Evolutionary conservation across 805 yeast species (phyloP).

Genomic region (Naumovozyma baii): DNA sequence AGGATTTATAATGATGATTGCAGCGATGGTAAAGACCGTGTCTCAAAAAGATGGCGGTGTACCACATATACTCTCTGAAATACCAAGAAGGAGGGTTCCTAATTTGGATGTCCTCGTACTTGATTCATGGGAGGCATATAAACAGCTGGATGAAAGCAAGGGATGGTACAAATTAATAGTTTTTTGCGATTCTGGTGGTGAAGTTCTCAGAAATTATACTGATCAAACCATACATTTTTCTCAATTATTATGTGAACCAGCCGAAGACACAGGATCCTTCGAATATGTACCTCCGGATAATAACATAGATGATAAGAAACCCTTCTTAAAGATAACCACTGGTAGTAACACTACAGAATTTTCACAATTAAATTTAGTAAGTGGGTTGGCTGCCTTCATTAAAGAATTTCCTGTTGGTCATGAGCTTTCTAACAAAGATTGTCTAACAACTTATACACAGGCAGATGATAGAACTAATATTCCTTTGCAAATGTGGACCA

Average conservation of each 20-base stretch:
- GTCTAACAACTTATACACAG: slow-evolving; percentile 9
- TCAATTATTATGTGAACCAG: slow-evolving; percentile 15
- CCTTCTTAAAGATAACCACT: slow-evolving; percentile 21
- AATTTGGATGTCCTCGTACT: slow-evolving; percentile 29
- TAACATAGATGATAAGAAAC: slow-evolving; percentile 30
- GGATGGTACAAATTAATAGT: slow-evolving; percentile 27
- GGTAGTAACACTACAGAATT: slow-evolving; percentile 28
- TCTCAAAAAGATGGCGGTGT: slow-evolving; percentile 28
- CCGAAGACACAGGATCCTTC: slow-evolving; percentile 17
- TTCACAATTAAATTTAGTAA: slow-evolving; percentile 44
- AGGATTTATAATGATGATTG: slow-evolving; percentile 34
- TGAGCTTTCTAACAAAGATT: slow-evolving; percentile 29
- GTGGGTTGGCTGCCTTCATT: slow-evolving; percentile 43
- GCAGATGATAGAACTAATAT: slow-evolving; percentile 9
- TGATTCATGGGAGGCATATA: slow-evolving; percentile 19
- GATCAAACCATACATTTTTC: slow-evolving; percentile 28
- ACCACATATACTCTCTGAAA: slow-evolving; percentile 32
- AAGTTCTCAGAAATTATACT: no score
- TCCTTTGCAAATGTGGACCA: slow-evolving; percentile 37
- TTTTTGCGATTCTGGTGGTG: slow-evolving; percentile 25
- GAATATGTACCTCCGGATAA: slow-evolving; percentile 27
- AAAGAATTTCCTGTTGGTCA: slow-evolving; percentile 30
- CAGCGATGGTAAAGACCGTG: slow-evolving; percentile 34
- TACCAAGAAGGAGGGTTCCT: slow-evolving; percentile 21
- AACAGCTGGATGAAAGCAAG: slow-evolving; percentile 17